Base-by-base conservation (phyloP, 495 filamentous ascomycete genomes). In the Alectoria sarmentosa region DNA sequence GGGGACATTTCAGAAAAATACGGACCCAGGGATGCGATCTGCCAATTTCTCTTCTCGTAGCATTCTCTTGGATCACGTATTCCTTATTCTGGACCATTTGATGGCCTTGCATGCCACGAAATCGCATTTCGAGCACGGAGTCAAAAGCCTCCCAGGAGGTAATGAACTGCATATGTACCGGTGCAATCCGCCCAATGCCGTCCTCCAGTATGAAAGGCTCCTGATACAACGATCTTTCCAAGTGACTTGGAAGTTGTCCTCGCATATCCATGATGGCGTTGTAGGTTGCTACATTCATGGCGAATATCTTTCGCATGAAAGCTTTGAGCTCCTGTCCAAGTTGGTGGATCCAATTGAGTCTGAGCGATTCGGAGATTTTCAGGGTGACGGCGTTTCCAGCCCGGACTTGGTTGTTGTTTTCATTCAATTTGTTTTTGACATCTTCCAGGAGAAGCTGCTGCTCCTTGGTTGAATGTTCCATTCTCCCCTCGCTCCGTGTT, bases 141-240 rank as follows among this genome's bases (percentile, higher is more conserved):
- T 56, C 36, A 30, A 66, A 66, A 28, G 46, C 62, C 62, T 62
- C 60, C 60, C 60, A 62, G 1, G 60, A 52, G 34, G 52, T 32
- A 2, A 62, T 23, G 26, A 62, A 46, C n/a, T 62, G 42, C 3
- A 37, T 19, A 26, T 42, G 44, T 1, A 62, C 10, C 1, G 42
- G 44, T 0, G 32, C 34, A 26, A 62, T 32, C 2, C 42, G 60
- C 8, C 60, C 60, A 4, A 62, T 13, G 0, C 28, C 60, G 26
- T 62, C 42, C 23, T 62, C 60, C 14, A 62, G 46, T 9, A 23
- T 52, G 14, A 32, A 42, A n/a, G 60, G 60, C 30, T 42, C 42
- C 38, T 62, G 60, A 19, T 23, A 36, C 60, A 42, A 62, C 14
- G 17, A 62, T 17, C 38, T 23, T 30, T 34, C 60, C 14, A 62